Evolutionary conservation across 345 rosid species (phyloP), one percentile per base, ranked within the genome.

Genomic region (Pugionium dolabratum): DNA sequence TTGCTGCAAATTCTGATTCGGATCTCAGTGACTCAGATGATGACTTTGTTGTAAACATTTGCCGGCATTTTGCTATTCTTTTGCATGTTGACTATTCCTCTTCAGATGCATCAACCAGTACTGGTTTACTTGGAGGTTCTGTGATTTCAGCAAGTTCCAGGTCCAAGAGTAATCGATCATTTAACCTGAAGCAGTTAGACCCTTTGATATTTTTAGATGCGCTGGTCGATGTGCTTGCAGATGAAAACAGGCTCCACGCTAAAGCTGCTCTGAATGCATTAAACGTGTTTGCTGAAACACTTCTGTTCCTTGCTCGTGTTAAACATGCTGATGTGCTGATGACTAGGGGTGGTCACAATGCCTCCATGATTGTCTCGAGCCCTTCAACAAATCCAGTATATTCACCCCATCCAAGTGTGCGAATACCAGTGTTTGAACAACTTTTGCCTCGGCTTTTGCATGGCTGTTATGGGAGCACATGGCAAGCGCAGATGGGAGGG

Each of bases 401-500:
- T 79, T 88, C 97, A 30, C 95, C 97, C 31, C 91, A 95, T 29
- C 89, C 96, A 45, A 94, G 97, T 72, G 91, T 91, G 68, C 83
- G 86, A 10, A 81, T 94, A 58, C 97, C 96, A 66, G 93, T 91
- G 64, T 91, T 94, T 76, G 99, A 94, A 83, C 96, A 94, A 72
- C 96, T 94, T 76, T 79, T 94, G 49, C 97, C 97, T 54, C 96
- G 99, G 44, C 95, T 94, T 72, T 76, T 94, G 73, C 97, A 91
- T 79, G 90, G 97, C 78, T 94, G 96, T 78, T 91, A 87, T 79
- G 99, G 99, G 67, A 94, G 83, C 73, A 85, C 89, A 31, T 94
- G 99, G 99, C 96, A 94, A 79, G 89, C 96, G 37, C 99, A 94
- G 72, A 88, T 94, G 87, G 99, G 99, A 64, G 99, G 97, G 69